Evolutionary conservation across 352 stramenopile genomes (phyloP).

Genomic region (Phytopythium oedochilum): DNA sequence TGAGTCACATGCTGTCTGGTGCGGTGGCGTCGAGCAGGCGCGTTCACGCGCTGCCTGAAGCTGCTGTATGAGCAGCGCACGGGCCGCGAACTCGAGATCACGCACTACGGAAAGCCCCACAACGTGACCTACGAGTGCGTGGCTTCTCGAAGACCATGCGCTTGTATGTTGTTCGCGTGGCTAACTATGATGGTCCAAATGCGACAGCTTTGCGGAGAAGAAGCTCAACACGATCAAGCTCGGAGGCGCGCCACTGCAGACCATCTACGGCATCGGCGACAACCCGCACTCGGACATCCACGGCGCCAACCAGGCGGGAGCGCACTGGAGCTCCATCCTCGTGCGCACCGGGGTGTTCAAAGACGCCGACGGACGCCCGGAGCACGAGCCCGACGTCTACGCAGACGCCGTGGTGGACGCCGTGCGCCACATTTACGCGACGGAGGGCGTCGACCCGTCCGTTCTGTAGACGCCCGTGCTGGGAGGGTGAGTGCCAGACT

Average conservation of each 20-base stretch:
- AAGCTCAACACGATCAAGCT: slow-evolving; percentile 57
- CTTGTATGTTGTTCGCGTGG: too few species aligned
- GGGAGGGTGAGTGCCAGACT: neutral
- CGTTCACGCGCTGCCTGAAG: slow-evolving; percentile 74
- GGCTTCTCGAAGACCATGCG: neutral
- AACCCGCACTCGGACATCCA: slow-evolving; percentile 86
- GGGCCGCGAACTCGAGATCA: slow-evolving; percentile 59
- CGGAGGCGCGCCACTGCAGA: slow-evolving; percentile 30
- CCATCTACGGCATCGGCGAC: slow-evolving; percentile 88
- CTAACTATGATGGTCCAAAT: too few species aligned
- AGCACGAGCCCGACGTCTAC: slow-evolving; percentile 62
- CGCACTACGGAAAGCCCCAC: slow-evolving; percentile 83
- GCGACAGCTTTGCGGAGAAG: slow-evolving; percentile 53
- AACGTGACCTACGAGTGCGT: slow-evolving; percentile 80
- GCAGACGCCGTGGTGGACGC: slow-evolving; percentile 68
- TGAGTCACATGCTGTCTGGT: neutral
- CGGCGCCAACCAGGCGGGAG: slow-evolving; percentile 80
- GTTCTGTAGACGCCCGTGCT: slow-evolving; percentile 18
- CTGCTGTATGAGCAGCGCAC: slow-evolving; percentile 71
- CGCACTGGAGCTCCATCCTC: slow-evolving; percentile 81
- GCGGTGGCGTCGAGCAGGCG: slow-evolving; percentile 15
- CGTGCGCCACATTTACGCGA: slow-evolving; percentile 69
- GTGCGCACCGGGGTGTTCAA: slow-evolving; percentile 83
- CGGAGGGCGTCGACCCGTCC: slow-evolving; percentile 39
- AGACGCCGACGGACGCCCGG: slow-evolving; percentile 46